phyloP scores from a whole-genome alignment of 2,329 filamentous ascomycete species.

The Xylaria sp. region DNA sequence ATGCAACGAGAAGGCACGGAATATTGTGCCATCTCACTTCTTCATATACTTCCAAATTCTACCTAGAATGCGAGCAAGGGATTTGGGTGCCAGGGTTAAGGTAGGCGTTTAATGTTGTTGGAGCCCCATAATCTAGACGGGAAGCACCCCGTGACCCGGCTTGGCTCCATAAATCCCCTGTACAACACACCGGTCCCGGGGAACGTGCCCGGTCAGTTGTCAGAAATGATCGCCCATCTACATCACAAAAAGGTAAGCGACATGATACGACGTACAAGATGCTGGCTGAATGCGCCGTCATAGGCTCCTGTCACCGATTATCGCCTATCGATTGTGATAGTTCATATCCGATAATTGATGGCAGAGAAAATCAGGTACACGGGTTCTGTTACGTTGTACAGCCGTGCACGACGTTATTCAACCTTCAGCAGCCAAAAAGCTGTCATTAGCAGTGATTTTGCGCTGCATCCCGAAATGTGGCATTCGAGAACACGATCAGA shows the following conservation, averaged over 20 bases:
- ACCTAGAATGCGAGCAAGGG: constrained; percentile 14
- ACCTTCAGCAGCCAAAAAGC: neutral
- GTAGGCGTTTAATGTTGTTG: neutral
- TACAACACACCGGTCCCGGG: constrained; percentile 32
- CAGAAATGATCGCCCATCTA: constrained; percentile 36
- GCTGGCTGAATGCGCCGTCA: neutral
- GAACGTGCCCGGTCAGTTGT: constrained; percentile 36
- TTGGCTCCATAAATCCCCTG: constrained; percentile 31
- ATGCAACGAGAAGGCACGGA: constrained; percentile 16
- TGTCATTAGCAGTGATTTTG: neutral
- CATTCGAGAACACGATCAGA: neutral
- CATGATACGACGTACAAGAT: constrained; percentile 2
- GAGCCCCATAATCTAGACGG: constrained; percentile 26
- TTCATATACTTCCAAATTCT: constrained; percentile 19
- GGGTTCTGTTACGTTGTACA: constrained; percentile 24
- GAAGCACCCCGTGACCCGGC: constrained; percentile 35
- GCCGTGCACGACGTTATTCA: constrained; percentile 10
- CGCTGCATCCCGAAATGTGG: neutral
- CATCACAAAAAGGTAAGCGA: constrained; percentile 24
- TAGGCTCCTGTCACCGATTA: constrained; percentile 8
- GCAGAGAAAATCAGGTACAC: constrained; percentile 27
- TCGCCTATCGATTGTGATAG: constrained; percentile 27
- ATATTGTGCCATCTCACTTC: constrained; percentile 8
- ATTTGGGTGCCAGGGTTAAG: constrained; percentile 1
- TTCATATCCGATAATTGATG: constrained; percentile 24